A percentile compares a stretch with the other conserved stretches of the same genome.
Conservation (phyloP, 805 yeast genomes). For the Aciculoconidium aculeatum region DNA sequence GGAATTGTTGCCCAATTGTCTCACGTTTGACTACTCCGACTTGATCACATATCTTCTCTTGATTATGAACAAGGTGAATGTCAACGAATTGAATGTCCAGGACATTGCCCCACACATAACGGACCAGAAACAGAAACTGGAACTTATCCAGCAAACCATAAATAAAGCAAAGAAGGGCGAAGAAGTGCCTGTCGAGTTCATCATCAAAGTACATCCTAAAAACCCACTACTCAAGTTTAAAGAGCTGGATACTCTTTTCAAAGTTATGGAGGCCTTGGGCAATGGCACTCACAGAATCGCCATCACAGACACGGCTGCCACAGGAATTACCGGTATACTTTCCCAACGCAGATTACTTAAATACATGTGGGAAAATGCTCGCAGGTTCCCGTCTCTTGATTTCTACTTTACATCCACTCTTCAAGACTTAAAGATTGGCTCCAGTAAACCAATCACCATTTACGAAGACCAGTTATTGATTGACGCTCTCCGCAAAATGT, state of each 20-base stretch:
- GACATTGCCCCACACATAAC: constrained; percentile 24
- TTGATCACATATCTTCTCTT: constrained; percentile 79
- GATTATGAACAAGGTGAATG: constrained; percentile 65
- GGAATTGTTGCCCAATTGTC: constrained; percentile 52
- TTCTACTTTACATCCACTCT: constrained; percentile 62
- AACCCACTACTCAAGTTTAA: constrained; percentile 80
- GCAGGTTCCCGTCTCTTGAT: constrained; percentile 79
- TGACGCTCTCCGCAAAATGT: constrained; percentile 84
- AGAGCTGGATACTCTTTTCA: constrained; percentile 59
- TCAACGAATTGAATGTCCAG: constrained; percentile 29
- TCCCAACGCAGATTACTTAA: constrained; percentile 85
- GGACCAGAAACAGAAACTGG: constrained; percentile 23
- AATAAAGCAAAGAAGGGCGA: constrained; percentile 76
- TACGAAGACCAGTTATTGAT: constrained; percentile 83
- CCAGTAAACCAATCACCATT: constrained; percentile 63
- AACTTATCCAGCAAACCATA: constrained; percentile 38
- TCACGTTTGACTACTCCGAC: constrained; percentile 89
- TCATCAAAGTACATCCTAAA: constrained; percentile 76
- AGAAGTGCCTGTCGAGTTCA: constrained; percentile 87
- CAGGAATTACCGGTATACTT: constrained; percentile 65
- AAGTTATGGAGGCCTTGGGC: constrained; percentile 84
- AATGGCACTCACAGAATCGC: constrained; percentile 94
- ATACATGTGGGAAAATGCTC: constrained; percentile 88
- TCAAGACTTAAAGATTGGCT: constrained; percentile 72
- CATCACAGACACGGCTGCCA: constrained; percentile 51